Percentiles rank a stretch among this genome's conserved stretches.
Conservation (phyloP, 371 early-diverging fungal genomes). For the Mortierella sp. region DNA sequence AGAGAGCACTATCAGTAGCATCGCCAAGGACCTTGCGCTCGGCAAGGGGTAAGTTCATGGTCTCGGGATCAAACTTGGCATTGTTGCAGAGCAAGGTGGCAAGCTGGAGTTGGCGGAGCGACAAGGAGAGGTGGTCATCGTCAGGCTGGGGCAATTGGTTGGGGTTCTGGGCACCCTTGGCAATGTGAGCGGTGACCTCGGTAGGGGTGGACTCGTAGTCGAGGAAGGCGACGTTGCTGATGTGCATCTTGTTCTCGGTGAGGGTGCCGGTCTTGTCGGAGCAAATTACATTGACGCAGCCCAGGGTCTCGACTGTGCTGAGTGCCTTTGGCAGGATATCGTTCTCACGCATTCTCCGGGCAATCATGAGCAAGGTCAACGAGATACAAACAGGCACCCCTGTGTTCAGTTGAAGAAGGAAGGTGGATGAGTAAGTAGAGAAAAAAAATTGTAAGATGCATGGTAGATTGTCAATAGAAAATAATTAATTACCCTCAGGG, state of each 20-base stretch:
- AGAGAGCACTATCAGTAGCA: slow-evolving; percentile 83
- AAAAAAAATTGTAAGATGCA: background rate
- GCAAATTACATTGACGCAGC: slow-evolving; percentile 76
- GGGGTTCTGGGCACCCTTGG: slow-evolving; percentile 16
- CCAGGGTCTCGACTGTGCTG: slow-evolving; percentile 77
- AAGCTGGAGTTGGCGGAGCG: slow-evolving; percentile 63
- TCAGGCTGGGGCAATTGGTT: slow-evolving; percentile 31
- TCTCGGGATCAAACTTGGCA: slow-evolving; percentile 68
- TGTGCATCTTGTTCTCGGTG: slow-evolving; percentile 75
- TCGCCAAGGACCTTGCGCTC: slow-evolving; percentile 76
- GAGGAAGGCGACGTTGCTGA: slow-evolving; percentile 63
- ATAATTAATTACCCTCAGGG: slow-evolving; percentile 69
- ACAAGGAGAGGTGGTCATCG: slow-evolving; percentile 20
- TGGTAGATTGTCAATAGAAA: background rate
- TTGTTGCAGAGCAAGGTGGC: slow-evolving; percentile 75
- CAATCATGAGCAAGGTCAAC: slow-evolving; percentile 66
- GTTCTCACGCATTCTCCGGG: slow-evolving; percentile 66
- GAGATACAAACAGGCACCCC: slow-evolving; percentile 69
- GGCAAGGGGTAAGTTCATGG: slow-evolving; percentile 60
- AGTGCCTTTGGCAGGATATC: slow-evolving; percentile 74
- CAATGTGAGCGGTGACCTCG: slow-evolving; percentile 32
- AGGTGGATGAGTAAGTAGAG: background rate
- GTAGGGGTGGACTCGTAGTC: slow-evolving; percentile 58
- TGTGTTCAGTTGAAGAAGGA: slow-evolving; percentile 12
- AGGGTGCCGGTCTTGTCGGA: slow-evolving; percentile 84